Conservation (phyloP, 306 rosid genomes). For the Boehmeria nivea region DNA sequence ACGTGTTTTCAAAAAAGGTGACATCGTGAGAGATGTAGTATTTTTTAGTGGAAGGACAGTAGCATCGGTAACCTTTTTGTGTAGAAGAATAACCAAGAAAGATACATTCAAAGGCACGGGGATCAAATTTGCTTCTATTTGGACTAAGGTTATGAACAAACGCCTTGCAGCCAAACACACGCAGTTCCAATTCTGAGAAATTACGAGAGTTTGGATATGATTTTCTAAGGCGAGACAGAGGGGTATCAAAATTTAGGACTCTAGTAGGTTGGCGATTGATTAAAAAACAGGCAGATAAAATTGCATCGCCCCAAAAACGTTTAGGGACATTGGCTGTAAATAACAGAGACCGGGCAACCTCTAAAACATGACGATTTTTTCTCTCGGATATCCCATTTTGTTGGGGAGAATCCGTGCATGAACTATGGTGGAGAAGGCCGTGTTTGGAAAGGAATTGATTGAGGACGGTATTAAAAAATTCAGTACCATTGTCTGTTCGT, state of each 20-base stretch:
- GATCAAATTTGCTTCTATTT: not conserved
- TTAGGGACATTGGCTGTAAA: not conserved
- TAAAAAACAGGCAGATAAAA: not conserved
- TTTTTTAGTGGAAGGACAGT: not conserved
- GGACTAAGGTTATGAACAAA: not conserved
- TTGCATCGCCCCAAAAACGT: slow-evolving; percentile 1
- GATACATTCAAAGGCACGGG: not conserved
- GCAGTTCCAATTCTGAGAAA: not conserved
- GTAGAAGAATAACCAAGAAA: not conserved
- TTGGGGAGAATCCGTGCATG: not conserved
- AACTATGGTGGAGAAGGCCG: slow-evolving; percentile 2
- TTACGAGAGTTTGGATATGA: not conserved
- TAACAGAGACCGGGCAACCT: not conserved
- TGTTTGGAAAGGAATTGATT: not conserved
- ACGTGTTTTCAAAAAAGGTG: not conserved
- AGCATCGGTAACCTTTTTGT: slow-evolving; percentile 11
- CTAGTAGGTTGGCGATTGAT: not conserved
- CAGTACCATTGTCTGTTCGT: not conserved
- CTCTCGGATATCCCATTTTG: not conserved
- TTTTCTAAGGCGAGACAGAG: not conserved
- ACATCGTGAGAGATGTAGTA: not conserved
- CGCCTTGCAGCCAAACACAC: not conserved
- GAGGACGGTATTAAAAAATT: not conserved
- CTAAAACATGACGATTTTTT: not conserved
- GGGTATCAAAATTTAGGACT: not conserved